Percentiles rank a stretch among this genome's conserved stretches.
Evolutionary conservation across 148 eudicot species (phyloP).

Genomic region (Chenopodium suecicum): DNA sequence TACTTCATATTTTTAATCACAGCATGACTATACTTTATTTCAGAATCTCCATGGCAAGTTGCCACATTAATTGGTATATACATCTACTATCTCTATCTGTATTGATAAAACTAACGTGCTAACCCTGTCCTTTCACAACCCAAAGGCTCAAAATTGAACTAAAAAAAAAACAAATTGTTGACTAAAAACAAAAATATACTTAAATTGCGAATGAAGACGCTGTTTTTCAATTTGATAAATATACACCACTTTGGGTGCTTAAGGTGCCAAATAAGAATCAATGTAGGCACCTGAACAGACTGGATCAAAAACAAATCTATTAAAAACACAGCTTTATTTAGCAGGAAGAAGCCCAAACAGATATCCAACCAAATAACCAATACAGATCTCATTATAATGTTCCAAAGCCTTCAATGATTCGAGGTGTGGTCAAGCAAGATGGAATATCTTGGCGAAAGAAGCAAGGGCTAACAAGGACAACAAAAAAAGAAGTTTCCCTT

Average conservation of each 20-base stretch:
- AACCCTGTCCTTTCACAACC: not conserved
- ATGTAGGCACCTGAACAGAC: slow-evolving; percentile 11
- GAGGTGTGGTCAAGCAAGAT: slow-evolving; percentile 9
- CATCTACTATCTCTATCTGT: not conserved
- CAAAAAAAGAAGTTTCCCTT: slow-evolving; percentile 12
- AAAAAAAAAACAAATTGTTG: not conserved
- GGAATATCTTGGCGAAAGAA: not conserved
- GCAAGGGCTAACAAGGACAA: slow-evolving; percentile 8
- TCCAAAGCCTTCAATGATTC: slow-evolving; percentile 2
- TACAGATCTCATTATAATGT: slow-evolving; percentile 14
- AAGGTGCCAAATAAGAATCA: not conserved
- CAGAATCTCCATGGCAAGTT: slow-evolving; percentile 5
- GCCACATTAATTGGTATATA: not conserved
- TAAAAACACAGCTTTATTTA: slow-evolving; percentile 3
- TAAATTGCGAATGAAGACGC: not conserved
- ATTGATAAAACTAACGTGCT: slow-evolving; percentile 11
- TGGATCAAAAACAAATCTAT: slow-evolving; percentile 7
- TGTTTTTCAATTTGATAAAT: slow-evolving; percentile 1
- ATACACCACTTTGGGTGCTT: not conserved
- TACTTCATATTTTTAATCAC: slow-evolving; percentile 14
- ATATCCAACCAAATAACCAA: not conserved
- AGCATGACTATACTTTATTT: slow-evolving; percentile 5
- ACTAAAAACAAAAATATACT: not conserved
- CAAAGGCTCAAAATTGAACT: not conserved
- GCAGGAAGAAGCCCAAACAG: slow-evolving; percentile 6